Evolutionary conservation across 352 stramenopile genomes (phyloP).

Genomic region (Phytophthora idaei): DNA sequence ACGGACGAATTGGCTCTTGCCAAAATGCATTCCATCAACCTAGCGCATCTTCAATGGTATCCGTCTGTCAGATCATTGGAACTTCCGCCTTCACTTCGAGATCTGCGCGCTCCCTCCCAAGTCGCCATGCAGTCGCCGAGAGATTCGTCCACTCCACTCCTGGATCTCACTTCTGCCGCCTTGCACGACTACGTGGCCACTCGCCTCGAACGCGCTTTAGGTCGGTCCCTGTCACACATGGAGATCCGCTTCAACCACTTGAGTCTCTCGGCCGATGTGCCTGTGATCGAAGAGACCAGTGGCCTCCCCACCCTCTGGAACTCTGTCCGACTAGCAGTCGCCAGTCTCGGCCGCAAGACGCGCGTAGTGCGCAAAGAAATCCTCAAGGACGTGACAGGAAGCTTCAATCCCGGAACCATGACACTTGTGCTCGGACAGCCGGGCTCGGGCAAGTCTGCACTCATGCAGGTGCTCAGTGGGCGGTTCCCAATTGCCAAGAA

Average conservation of each 20-base stretch:
- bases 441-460: neutral
- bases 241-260: conserved; percentile 36
- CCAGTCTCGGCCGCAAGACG: conserved; percentile 21
- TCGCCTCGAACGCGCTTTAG: no score
- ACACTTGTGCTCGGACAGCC: conserved; percentile 53
- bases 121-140: no score
- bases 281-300: conserved; percentile 20
- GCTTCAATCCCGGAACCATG: conserved; percentile 41
- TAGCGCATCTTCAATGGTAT: no score
- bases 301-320: conserved; percentile 38
- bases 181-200: no score
- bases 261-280: conserved; percentile 26
- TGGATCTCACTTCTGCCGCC: no score
- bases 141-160: no score
- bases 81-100: no score
- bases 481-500: conserved; percentile 38
- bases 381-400: conserved; percentile 39
- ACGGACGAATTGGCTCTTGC: no score
- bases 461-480: conserved; percentile 47
- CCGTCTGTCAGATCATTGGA: no score
- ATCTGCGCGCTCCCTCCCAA: no score
- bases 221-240: conserved; percentile 24
- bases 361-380: conserved; percentile 37
- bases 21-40: no score
- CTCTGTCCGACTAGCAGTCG: conserved; percentile 19